phyloP scores from a whole-genome alignment of 768 basidiomycete species.

The Exsudoporus frostii region DNA sequence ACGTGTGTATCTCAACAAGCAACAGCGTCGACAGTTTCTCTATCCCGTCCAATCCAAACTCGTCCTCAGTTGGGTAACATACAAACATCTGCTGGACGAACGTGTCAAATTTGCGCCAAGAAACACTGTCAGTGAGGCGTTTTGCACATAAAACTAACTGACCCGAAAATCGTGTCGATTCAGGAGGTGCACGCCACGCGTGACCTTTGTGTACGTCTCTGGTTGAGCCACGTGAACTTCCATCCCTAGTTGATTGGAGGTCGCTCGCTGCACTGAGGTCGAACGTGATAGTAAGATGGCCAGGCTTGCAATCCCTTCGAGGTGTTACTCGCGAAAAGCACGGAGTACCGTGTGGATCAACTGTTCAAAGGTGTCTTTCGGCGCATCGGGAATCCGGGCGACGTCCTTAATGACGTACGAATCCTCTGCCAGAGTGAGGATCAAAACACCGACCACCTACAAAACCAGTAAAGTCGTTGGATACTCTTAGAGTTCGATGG shows the following conservation, averaged over 20 bases:
- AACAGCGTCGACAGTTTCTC: constrained; percentile 41
- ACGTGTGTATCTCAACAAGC: constrained; percentile 8
- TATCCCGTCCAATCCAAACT: constrained; percentile 45
- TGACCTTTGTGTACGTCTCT: constrained; percentile 42
- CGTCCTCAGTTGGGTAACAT: constrained; percentile 45
- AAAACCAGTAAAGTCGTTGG: background rate
- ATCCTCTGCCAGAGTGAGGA: constrained; percentile 46
- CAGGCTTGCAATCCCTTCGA: background rate
- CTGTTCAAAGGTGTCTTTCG: constrained; percentile 51
- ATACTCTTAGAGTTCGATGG: no score
- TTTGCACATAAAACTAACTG: constrained; percentile 4
- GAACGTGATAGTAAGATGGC: constrained; percentile 40
- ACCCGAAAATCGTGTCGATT: constrained; percentile 46
- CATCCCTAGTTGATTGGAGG: constrained; percentile 40
- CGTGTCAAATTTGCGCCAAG: constrained; percentile 46
- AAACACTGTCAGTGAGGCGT: background rate
- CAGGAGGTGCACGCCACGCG: constrained; percentile 37
- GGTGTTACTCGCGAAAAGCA: constrained; percentile 36
- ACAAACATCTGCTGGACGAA: constrained; percentile 45
- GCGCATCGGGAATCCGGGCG: constrained; percentile 49
- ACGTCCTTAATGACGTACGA: constrained; percentile 58
- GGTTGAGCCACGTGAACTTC: constrained; percentile 43
- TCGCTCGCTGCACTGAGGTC: constrained; percentile 45
- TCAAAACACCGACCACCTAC: constrained; percentile 46
- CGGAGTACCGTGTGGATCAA: constrained; percentile 48